Percentiles rank a stretch among this genome's conserved stretches.
Conservation (phyloP, 371 early-diverging fungal genomes). For the Syncephalastrum contaminatum region DNA sequence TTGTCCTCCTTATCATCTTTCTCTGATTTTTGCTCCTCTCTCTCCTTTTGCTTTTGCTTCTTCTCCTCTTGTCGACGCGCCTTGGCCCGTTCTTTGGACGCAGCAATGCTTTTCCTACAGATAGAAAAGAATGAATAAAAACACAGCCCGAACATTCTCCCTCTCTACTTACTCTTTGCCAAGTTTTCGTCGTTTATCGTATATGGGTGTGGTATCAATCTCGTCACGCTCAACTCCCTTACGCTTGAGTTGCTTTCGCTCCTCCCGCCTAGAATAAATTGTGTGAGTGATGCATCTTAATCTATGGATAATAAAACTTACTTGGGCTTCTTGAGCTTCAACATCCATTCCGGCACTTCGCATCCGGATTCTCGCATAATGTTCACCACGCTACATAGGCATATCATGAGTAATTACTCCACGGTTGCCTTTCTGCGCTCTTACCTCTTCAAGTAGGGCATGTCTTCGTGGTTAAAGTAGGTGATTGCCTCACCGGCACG, state of each 20-base stretch:
- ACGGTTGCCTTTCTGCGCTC: conserved; percentile 9
- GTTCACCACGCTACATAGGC: conserved; percentile 74
- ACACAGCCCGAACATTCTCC: too few relatives aligned
- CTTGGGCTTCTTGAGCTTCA: conserved; percentile 78
- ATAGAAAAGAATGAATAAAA: background rate
- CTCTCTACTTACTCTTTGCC: conserved; percentile 22
- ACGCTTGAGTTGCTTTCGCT: conserved; percentile 23
- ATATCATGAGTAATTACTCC: conserved; percentile 6
- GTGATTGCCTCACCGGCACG: conserved; percentile 79
- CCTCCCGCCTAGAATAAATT: conserved; percentile 15
- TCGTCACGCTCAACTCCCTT: conserved; percentile 29
- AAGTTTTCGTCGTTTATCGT: conserved; percentile 20
- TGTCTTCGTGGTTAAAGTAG: conserved; percentile 93
- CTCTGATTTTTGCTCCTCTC: conserved; percentile 2
- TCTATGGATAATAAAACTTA: conserved; percentile 14
- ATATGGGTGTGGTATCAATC: conserved; percentile 34
- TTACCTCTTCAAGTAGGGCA: conserved; percentile 77
- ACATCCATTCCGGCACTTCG: conserved; percentile 97
- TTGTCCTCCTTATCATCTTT: too few relatives aligned
- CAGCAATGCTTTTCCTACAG: conserved; percentile 37
- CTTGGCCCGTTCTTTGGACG: conserved; percentile 38
- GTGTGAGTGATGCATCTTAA: background rate
- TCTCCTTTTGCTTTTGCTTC: conserved; percentile 18
- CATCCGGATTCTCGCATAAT: conserved; percentile 96
- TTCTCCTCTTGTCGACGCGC: conserved; percentile 21